Evolutionary conservation across 2,329 filamentous ascomycete species (phyloP), one percentile per base, ranked within the genome.

Genomic region (Pyricularia sp.): DNA sequence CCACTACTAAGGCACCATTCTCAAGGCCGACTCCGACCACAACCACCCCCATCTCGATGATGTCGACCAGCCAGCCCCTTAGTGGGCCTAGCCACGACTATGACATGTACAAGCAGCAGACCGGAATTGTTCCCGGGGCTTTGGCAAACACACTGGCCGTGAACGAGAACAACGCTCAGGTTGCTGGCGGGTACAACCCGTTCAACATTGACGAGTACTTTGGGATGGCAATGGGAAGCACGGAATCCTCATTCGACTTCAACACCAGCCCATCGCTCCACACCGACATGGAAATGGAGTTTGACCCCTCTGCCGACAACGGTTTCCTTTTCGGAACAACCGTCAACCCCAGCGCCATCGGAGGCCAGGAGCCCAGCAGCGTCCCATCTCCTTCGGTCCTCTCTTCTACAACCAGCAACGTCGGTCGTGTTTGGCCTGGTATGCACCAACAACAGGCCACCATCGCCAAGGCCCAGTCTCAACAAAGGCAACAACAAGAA

Each of bases 71-170:
- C 30, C 83, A 88, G 67, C 82, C 82, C 24, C 84, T 93, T 72
- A 87, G 86, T 62, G 90, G 87, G 44, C 93, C 94, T 9, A 96
- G 91, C 76, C 93, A 97, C 78, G 91, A 96, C 77, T 97, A 97
- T 81, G 90, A 92, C 72, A 87, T 91, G 73, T 96, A 97, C 80
- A 90, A 91, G 78, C 94, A 99, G 75, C 93, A 97, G 79, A 97
- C 94, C 3, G 92, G 93, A 68, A 87, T 97, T 33, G 91, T 94
- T 0, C 88, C 91, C 1, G 92, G 92, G 67, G 93, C 91, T 64
- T 80, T 94, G 68, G 87, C 88, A 57, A 90, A 85, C 75, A 89
- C 93, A 13, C 84, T 94, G 73, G 89, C 90, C 44, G 84, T 94
- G 71, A 92, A 90, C 75, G 82, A 89, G 72, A 78, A 77, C 68